Conservation (phyloP, 2,329 filamentous ascomycete genomes). For the Cladosporium sp. region DNA sequence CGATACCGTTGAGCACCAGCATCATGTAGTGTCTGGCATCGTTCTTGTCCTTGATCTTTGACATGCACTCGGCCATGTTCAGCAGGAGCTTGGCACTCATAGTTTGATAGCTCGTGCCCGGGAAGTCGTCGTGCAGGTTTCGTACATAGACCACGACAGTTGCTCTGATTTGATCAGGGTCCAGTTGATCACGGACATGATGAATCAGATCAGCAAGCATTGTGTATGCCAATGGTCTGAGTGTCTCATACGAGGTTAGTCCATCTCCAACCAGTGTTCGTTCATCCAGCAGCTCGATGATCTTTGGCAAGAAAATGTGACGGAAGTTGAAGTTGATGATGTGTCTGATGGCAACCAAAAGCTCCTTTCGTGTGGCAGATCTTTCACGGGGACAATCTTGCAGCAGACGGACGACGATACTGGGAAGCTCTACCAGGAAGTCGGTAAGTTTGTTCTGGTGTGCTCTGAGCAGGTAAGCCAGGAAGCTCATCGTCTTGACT, state of each 20-base stretch:
- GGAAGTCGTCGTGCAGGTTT: slow-evolving; percentile 84
- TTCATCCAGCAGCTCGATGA: slow-evolving; percentile 93
- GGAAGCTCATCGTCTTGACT: slow-evolving; percentile 98
- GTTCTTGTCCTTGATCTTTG: slow-evolving; percentile 86
- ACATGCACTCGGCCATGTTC: slow-evolving; percentile 98
- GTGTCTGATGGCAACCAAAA: slow-evolving; percentile 93
- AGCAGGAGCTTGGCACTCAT: slow-evolving; percentile 97
- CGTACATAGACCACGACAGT: slow-evolving; percentile 97
- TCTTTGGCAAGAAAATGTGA: slow-evolving; percentile 90
- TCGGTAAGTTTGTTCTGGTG: slow-evolving; percentile 85
- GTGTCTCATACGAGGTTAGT: slow-evolving; percentile 92
- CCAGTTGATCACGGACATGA: slow-evolving; percentile 87
- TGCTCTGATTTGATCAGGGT: slow-evolving; percentile 86
- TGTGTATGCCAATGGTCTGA: slow-evolving; percentile 92
- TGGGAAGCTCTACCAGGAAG: slow-evolving; percentile 80
- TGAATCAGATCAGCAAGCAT: slow-evolving; percentile 98
- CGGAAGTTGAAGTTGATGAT: slow-evolving; percentile 99
- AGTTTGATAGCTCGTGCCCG: slow-evolving; percentile 97
- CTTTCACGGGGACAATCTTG: slow-evolving; percentile 95
- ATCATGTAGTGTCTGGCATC: slow-evolving; percentile 95
- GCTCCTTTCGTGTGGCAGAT: slow-evolving; percentile 87
- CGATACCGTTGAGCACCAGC: slow-evolving; percentile 96
- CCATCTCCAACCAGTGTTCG: slow-evolving; percentile 93
- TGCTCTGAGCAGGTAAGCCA: slow-evolving; percentile 87
- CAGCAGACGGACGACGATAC: slow-evolving; percentile 84